These are phyloP conservation scores for Aspergillus sp. DNA, from an alignment of 2,329 filamentous ascomycete species.

Conservation along the genomic window DNA sequence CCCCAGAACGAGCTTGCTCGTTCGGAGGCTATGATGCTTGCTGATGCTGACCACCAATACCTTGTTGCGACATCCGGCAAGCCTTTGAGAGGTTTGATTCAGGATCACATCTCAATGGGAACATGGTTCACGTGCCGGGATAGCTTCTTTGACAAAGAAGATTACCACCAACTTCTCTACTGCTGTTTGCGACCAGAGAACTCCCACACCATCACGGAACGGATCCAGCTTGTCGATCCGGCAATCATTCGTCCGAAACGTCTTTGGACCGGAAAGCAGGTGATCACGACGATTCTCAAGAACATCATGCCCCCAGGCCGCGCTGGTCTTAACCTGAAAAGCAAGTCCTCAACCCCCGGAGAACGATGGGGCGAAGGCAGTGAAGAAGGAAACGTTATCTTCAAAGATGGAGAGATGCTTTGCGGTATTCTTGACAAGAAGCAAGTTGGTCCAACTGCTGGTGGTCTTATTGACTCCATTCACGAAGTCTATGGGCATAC, in stretches of 20 bases:
- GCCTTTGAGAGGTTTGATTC: conserved; percentile 89
- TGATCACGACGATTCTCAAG: conserved; percentile 86
- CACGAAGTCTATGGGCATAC: conserved; percentile 91
- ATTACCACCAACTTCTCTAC: conserved; percentile 94
- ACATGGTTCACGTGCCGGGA: conserved; percentile 88
- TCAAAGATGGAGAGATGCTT: conserved; percentile 82
- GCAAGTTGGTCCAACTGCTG: conserved; percentile 81
- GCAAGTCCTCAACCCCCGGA: conserved; percentile 72
- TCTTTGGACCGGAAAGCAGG: conserved; percentile 93
- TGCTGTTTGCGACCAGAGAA: conserved; percentile 83
- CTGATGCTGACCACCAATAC: conserved; percentile 96
- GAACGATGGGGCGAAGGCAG: conserved; percentile 66
- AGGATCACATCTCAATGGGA: conserved; percentile 95
- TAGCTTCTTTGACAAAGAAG: conserved; percentile 78
- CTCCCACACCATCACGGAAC: conserved; percentile 77
- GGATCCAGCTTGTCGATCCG: conserved; percentile 75
- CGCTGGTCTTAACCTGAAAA: conserved; percentile 71
- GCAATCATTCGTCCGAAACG: conserved; percentile 74
- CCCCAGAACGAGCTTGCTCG: conserved; percentile 94
- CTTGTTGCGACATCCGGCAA: conserved; percentile 90
- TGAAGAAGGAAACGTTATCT: conserved; percentile 76
- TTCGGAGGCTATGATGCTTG: conserved; percentile 86
- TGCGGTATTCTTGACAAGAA: conserved; percentile 93
- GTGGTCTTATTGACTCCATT: conserved; percentile 84
- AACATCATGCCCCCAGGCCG: conserved; percentile 80